These are phyloP conservation scores for Podila minutissima DNA, from an alignment of 192 early-diverging fungal species.

Conservation along the genomic window DNA sequence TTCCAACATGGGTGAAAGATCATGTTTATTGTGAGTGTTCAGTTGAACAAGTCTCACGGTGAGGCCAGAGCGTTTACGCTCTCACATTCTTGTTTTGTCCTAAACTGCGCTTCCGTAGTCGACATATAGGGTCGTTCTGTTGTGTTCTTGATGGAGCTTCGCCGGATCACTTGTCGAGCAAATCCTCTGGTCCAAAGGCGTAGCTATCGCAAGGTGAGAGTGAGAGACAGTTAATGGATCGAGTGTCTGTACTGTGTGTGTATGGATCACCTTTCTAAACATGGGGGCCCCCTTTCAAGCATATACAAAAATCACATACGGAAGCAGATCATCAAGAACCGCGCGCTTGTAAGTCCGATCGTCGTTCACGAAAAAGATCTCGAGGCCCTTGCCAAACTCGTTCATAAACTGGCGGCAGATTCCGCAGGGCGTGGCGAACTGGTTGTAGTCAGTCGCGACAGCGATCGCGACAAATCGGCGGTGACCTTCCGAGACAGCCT, in stretches of 20 bases:
- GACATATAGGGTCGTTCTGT: too few relatives aligned
- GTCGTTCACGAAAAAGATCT: slow-evolving; percentile 40
- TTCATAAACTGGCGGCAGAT: slow-evolving; percentile 49
- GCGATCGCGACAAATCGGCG: slow-evolving; percentile 48
- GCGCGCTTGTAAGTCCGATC: slow-evolving; percentile 36
- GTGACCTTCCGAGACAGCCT: slow-evolving; percentile 87
- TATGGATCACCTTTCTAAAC: too few relatives aligned
- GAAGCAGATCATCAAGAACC: slow-evolving; percentile 28
- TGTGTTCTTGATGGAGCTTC: too few relatives aligned
- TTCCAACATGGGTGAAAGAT: too few relatives aligned
- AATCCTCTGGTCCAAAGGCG: slow-evolving; percentile 33
- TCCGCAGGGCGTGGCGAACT: slow-evolving; percentile 29
- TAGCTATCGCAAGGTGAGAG: neutral
- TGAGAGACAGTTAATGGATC: neutral
- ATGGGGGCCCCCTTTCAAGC: slow-evolving; percentile 61
- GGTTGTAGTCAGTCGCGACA: slow-evolving; percentile 53
- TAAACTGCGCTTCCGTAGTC: too few relatives aligned
- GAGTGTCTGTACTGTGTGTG: too few relatives aligned
- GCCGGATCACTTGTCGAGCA: neutral
- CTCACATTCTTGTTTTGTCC: too few relatives aligned
- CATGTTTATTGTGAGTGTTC: too few relatives aligned
- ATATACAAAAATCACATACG: slow-evolving; percentile 14
- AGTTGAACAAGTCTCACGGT: too few relatives aligned
- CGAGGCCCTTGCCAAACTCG: slow-evolving; percentile 40
- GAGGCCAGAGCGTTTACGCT: too few relatives aligned